These are phyloP conservation scores for Scalesia atractyloides DNA, from an alignment of 129 eudicot genomes.

Conservation along the genomic window DNA sequence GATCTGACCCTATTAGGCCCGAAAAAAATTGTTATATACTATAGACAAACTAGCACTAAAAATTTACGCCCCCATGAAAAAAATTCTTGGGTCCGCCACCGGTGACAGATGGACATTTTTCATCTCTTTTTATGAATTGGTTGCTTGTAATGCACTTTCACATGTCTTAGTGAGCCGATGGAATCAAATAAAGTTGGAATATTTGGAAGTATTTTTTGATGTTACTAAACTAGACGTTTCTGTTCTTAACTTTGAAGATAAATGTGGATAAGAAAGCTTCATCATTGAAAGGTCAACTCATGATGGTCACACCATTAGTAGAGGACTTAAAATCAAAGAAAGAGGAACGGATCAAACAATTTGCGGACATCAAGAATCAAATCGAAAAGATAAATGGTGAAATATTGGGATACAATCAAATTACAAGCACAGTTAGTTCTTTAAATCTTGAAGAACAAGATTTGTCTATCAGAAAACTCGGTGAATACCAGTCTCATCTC, in stretches of 20 bases:
- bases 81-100: too few relatives aligned
- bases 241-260: slow-evolving; percentile 36
- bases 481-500: slow-evolving; percentile 58
- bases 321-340: slow-evolving; percentile 63
- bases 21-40: too few relatives aligned
- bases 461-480: slow-evolving; percentile 67
- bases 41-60: too few relatives aligned
- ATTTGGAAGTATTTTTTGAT: slow-evolving; percentile 19
- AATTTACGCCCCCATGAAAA: too few relatives aligned
- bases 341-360: slow-evolving; percentile 64
- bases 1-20: too few relatives aligned
- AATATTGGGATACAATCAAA: slow-evolving; percentile 57
- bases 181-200: slow-evolving; percentile 5
- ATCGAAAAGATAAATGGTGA: slow-evolving; percentile 61
- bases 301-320: slow-evolving; percentile 56
- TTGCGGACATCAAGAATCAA: slow-evolving; percentile 63
- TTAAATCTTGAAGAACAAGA: slow-evolving; percentile 61
- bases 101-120: background rate
- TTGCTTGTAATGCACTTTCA: slow-evolving; percentile 19
- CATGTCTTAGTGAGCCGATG: background rate
- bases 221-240: background rate
- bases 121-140: background rate
- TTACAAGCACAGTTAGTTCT: slow-evolving; percentile 31
- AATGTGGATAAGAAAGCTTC: slow-evolving; percentile 53
- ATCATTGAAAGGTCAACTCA: slow-evolving; percentile 69